Evolutionary conservation across 257 asterid species (phyloP), one percentile per base, ranked within the genome.

Genomic region (Lavandula angustifolia): DNA sequence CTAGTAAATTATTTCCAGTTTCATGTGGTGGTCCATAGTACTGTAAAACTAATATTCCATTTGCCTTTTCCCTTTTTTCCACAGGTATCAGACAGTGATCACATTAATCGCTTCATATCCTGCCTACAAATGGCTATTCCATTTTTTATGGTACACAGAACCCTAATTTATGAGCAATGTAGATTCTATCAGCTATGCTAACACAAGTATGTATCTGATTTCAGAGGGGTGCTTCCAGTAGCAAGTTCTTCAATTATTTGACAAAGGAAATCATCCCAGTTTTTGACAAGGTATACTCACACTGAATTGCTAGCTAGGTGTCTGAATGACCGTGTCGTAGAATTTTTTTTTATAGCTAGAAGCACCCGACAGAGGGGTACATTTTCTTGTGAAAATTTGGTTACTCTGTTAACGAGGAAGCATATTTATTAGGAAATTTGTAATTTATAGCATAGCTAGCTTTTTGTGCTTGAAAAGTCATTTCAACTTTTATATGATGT

Each of bases 151-250:
- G 98, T 92, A 76, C 38, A 56, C 47, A 48, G 37, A 42, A 50
- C 56, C 57, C 66, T 70, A 38, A 4, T 38, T 38, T 47, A 49
- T 72, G 66, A 38, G 38, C 12, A 44, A 12, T 48, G 70, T 56
- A 46, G 37, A 22, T 31, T 59, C 8, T 69, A 22, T 57, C 43
- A 9, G 62, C 69, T 40, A 27, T 64, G 17, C 60, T 78, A 22
- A 67, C 56, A 46, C 51, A 34, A 54, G 49, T 43, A 38, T 58
- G 42, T 73, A 4, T 71, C n/a, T 82, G 43, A 65, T 64, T 73
- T 31, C 78, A 92, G 98, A 85, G 91, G 78, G 97, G 97, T 52
- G 96, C 97, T 48, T 85, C 97, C 44, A 81, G 97, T 78, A 75
- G 86, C 75, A 92, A 87, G 80, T 92, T 89, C 79, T 76, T 89